phyloP scores from a whole-genome alignment of 345 rosid species.

The Eucalyptus caleyi region DNA sequence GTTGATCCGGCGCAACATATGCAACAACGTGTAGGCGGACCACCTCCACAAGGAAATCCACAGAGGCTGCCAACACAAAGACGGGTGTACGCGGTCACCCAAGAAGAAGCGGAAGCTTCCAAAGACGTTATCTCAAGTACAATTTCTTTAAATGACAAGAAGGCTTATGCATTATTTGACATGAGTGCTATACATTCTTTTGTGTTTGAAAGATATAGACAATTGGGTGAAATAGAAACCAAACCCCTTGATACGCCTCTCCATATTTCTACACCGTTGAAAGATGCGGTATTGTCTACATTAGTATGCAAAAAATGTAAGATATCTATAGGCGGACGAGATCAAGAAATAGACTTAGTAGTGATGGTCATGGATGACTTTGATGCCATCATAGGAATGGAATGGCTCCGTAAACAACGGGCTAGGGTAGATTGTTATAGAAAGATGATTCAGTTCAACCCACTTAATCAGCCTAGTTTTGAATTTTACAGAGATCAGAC shows the following conservation, averaged over 20 bases:
- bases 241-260: not conserved
- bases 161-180: no score
- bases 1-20: rapidly evolving
- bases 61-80: rapidly evolving
- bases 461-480: not conserved
- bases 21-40: no score
- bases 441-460: not conserved
- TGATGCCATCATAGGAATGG: not conserved
- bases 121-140: no score
- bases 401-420: no score
- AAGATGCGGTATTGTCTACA: not conserved
- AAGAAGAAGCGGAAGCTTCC: no score
- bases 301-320: not conserved
- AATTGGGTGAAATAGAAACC: not conserved
- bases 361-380: not conserved
- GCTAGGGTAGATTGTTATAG: no score
- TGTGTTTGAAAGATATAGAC: not conserved
- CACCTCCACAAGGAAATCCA: no score
- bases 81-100: rapidly evolving
- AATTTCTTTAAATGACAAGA: no score
- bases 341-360: not conserved
- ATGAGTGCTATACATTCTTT: no score
- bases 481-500: rapidly evolving
- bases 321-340: not conserved
- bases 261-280: no score